Evolutionary conservation across 257 asterid genomes (phyloP).

Genomic region (Primulina tabacum): DNA sequence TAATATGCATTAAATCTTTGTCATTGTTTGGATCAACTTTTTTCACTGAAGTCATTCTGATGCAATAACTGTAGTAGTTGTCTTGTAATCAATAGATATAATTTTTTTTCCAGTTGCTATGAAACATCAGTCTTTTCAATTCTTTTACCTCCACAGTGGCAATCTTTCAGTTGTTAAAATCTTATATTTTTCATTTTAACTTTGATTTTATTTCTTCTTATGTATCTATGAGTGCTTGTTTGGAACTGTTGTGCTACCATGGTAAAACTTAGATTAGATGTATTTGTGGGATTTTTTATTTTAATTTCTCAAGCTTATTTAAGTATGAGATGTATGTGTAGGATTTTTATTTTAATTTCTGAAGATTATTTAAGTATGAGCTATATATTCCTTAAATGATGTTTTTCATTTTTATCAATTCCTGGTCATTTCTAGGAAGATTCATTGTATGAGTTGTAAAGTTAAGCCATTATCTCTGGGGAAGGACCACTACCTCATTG

Average conservation of each 20-base stretch:
- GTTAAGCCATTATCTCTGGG: not conserved
- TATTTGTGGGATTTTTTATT: not conserved
- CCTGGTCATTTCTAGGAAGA: conserved; percentile 19
- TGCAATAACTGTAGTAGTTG: not conserved
- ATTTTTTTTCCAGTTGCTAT: not conserved
- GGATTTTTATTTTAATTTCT: not conserved
- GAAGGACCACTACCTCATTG: conserved; percentile 22
- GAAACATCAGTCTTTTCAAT: not conserved
- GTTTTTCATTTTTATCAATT: not conserved
- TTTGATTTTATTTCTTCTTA: not conserved
- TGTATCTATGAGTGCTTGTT: not conserved
- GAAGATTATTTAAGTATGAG: not conserved
- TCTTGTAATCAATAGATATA: not conserved
- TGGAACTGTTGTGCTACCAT: not conserved
- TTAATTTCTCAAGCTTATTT: no score
- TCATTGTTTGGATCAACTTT: not conserved
- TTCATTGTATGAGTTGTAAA: conserved; percentile 23
- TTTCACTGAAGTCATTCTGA: not conserved
- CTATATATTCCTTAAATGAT: no score
- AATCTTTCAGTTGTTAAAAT: no score
- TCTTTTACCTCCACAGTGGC: no score
- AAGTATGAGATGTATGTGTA: no score
- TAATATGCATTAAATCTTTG: not conserved
- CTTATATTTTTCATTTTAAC: not conserved
- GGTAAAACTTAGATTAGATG: not conserved